phyloP scores from a whole-genome alignment of 2,329 filamentous ascomycete species.

The Teratosphaeria zuluensis region DNA sequence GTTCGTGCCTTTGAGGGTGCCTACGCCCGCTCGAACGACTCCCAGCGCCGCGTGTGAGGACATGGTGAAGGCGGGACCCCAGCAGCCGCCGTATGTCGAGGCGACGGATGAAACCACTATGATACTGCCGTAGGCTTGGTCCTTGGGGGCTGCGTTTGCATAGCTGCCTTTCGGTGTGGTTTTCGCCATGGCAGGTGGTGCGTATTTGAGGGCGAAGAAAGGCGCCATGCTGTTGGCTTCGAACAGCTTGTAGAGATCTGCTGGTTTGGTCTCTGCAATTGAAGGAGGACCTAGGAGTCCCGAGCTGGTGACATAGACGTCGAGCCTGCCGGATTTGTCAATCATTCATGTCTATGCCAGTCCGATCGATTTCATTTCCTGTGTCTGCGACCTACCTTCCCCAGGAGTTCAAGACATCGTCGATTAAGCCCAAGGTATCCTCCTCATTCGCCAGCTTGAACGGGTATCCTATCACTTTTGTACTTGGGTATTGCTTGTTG shows the following conservation, averaged over 20 bases:
- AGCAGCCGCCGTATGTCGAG: constrained; percentile 48
- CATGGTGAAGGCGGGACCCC: constrained; percentile 54
- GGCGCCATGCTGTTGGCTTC: constrained; percentile 53
- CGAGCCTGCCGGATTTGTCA: constrained; percentile 31
- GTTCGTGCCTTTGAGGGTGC: constrained; percentile 48
- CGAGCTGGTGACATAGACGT: constrained; percentile 52
- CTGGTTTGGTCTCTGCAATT: constrained; percentile 47
- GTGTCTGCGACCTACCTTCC: constrained; percentile 27
- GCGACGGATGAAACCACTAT: constrained; percentile 50
- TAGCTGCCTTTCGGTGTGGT: constrained; percentile 46
- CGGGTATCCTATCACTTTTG: constrained; percentile 52
- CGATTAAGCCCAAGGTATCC: constrained; percentile 50
- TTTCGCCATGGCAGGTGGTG: constrained; percentile 54
- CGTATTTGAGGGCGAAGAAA: constrained; percentile 57
- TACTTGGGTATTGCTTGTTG: constrained; percentile 40
- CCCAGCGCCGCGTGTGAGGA: constrained; percentile 50
- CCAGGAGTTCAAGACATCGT: constrained; percentile 53
- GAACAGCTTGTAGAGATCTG: constrained; percentile 48
- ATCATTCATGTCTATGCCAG: background rate
- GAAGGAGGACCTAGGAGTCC: constrained; percentile 49
- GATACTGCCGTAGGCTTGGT: constrained; percentile 51
- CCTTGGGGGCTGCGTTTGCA: constrained; percentile 52
- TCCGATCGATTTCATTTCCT: background rate
- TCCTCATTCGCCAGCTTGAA: constrained; percentile 51
- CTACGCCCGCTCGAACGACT: constrained; percentile 50